Base-by-base conservation (phyloP, 2,329 filamentous ascomycete species). In the Fusarium camptoceras region DNA sequence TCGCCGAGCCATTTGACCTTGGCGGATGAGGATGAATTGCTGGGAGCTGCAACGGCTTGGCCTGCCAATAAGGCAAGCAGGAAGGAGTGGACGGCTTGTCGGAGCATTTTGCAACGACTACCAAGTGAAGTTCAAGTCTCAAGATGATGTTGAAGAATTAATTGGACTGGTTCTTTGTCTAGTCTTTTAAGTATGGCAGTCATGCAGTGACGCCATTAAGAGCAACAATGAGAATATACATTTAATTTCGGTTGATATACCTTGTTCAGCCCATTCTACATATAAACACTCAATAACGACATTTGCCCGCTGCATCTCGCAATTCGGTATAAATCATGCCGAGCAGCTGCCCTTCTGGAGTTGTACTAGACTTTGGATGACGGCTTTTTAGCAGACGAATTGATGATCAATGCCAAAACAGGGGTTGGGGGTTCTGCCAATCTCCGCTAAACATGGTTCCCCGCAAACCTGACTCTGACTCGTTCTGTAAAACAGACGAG, bases 1-100 rank as follows among this genome's bases (percentile, higher is more conserved):
- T 78, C 74, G 16, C 81, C 81, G 8, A 85, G 73, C 83, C 83
- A 85, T 41, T 73, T 75, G 15, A 82, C 78, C 25, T 64, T 75
- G 12, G 62, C 71, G 6, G 73, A 66, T 1, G 73, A 75, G 10
- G 69, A 66, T 25, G 57, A 64, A 41, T 75, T 75, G 28, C 60
- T 59, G 3, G 69, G 64, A 12, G 66, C 69, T 58, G 51, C 48
- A 18, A 50, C 37, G 7, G 69, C 59, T 11, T 66, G 64, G 44
- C 61, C 50, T 48, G 65, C 31, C 9, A 69, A 49, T 11, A 44
- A 63, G 31, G 66, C 64, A 10, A 69, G 46, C 25, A 71, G 31
- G 51, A 71, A 71, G 20, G 68, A 71, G 34, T 70, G 68, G 68
- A 71, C 68, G 56, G 68, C 60, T 54, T 57, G 68, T 66, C 68